Conservation (phyloP, 768 basidiomycete genomes). For the Fomitopsis pulvina region DNA sequence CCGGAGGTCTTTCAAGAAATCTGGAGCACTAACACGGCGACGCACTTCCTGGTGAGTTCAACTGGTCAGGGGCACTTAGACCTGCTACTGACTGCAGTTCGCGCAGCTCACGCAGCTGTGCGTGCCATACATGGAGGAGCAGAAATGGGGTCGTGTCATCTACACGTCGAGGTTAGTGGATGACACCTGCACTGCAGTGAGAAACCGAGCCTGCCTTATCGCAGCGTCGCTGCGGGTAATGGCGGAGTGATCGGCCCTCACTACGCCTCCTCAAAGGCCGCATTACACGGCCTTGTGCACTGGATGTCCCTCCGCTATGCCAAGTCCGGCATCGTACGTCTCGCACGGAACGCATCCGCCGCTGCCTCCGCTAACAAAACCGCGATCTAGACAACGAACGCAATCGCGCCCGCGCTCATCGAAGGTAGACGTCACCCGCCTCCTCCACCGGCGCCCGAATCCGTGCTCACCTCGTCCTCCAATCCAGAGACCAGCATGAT, state of each 20-base stretch:
- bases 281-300: slow-evolving; percentile 46
- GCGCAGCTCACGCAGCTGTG: slow-evolving; percentile 44
- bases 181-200: background rate
- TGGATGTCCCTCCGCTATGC: slow-evolving; percentile 47
- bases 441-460: background rate
- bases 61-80: background rate
- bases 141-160: slow-evolving; percentile 43
- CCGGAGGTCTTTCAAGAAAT: slow-evolving; percentile 37
- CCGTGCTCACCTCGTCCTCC: slow-evolving; percentile 1
- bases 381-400: slow-evolving; percentile 38
- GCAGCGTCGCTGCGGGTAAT: slow-evolving; percentile 24
- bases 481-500: slow-evolving; percentile 42
- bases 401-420: slow-evolving; percentile 46
- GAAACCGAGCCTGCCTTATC: background rate
- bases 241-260: slow-evolving; percentile 52
- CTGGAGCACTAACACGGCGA: slow-evolving; percentile 44
- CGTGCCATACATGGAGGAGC: slow-evolving; percentile 41
- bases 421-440: slow-evolving; percentile 25
- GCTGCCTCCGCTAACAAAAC: background rate
- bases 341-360: too few species aligned
- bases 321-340: slow-evolving; percentile 42
- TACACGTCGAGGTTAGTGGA: slow-evolving; percentile 41
- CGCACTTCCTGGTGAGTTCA: slow-evolving; percentile 38
- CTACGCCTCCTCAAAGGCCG: slow-evolving; percentile 51
- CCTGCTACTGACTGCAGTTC: too few species aligned